phyloP scores from a whole-genome alignment of 768 basidiomycete genomes.

The Mycena latifolia region DNA sequence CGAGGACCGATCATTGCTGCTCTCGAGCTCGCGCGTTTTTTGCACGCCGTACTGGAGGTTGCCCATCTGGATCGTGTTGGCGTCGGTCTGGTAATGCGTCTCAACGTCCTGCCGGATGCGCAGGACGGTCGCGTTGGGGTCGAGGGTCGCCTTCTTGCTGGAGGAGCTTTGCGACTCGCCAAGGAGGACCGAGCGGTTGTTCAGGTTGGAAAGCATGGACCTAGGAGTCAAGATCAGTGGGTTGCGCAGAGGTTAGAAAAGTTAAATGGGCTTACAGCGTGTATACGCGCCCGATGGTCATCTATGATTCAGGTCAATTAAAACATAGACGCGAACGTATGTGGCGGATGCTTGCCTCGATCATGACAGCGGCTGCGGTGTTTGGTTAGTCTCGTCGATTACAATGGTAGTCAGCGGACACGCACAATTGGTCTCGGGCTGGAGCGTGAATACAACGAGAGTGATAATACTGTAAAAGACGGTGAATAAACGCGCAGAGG shows the following conservation, averaged over 20 bases:
- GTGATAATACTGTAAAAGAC: background rate
- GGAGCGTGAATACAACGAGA: background rate
- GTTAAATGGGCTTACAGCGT: conserved; percentile 10
- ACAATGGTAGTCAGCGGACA: background rate
- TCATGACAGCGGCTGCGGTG: conserved; percentile 7
- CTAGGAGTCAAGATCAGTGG: background rate
- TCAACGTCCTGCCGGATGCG: conserved; percentile 23
- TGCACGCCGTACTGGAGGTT: background rate
- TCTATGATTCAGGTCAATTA: background rate
- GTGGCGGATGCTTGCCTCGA: conserved; percentile 8
- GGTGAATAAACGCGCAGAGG: background rate
- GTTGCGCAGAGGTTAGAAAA: background rate
- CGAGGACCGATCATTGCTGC: background rate
- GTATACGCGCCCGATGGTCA: conserved; percentile 18
- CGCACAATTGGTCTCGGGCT: background rate
- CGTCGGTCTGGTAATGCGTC: conserved; percentile 24
- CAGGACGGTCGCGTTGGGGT: conserved; percentile 7
- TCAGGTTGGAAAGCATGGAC: conserved; percentile 20
- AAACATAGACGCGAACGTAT: background rate
- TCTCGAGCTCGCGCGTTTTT: background rate
- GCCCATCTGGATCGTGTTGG: conserved; percentile 16
- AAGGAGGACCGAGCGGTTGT: background rate
- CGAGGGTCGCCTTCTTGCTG: background rate
- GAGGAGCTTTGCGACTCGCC: conserved; percentile 11
- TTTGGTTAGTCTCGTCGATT: background rate